Percentiles rank a stretch among this genome's conserved stretches.
phyloP scores from a whole-genome alignment of 2,329 filamentous ascomycete genomes.

The Phialemoniopsis sp. region DNA sequence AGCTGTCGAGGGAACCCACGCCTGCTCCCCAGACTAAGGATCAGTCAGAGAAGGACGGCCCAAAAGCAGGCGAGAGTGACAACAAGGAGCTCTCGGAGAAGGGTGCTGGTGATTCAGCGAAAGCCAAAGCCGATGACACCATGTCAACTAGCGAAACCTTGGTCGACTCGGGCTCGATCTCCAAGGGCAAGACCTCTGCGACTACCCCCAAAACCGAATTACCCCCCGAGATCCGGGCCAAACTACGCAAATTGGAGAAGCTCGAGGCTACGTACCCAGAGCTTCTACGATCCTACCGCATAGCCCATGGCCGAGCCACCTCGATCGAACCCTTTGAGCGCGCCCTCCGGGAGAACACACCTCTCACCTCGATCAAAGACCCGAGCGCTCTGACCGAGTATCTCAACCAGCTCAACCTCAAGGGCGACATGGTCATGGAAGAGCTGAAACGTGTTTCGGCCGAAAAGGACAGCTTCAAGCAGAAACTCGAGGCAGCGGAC shows the following conservation, averaged over 20 bases:
- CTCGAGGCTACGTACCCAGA: slow-evolving; percentile 89
- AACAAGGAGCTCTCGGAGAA: slow-evolving; percentile 4
- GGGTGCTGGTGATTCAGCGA: neutral
- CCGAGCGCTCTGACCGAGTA: slow-evolving; percentile 85
- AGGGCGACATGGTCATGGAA: slow-evolving; percentile 89
- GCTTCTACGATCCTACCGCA: slow-evolving; percentile 83
- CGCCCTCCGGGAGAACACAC: slow-evolving; percentile 85
- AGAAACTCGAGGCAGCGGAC: slow-evolving; percentile 65
- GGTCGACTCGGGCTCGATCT: slow-evolving; percentile 2
- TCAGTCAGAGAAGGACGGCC: slow-evolving; percentile 1
- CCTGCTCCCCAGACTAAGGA: slow-evolving; percentile 1
- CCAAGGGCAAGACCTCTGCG: neutral
- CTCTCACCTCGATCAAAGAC: slow-evolving; percentile 82
- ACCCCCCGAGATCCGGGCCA: slow-evolving; percentile 68
- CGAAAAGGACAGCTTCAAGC: slow-evolving; percentile 77
- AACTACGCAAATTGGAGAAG: slow-evolving; percentile 83
- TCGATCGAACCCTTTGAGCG: slow-evolving; percentile 93
- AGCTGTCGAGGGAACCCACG: slow-evolving; percentile 43
- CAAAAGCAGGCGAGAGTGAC: neutral
- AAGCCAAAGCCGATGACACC: no score
- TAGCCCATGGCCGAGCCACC: slow-evolving; percentile 81
- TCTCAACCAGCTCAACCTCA: slow-evolving; percentile 77
- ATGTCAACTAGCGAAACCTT: no score
- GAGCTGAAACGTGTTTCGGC: slow-evolving; percentile 83
- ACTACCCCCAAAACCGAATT: slow-evolving; percentile 44